Base-by-base conservation (phyloP, 192 early-diverging fungal genomes). In the Umbelopsis sp. region DNA sequence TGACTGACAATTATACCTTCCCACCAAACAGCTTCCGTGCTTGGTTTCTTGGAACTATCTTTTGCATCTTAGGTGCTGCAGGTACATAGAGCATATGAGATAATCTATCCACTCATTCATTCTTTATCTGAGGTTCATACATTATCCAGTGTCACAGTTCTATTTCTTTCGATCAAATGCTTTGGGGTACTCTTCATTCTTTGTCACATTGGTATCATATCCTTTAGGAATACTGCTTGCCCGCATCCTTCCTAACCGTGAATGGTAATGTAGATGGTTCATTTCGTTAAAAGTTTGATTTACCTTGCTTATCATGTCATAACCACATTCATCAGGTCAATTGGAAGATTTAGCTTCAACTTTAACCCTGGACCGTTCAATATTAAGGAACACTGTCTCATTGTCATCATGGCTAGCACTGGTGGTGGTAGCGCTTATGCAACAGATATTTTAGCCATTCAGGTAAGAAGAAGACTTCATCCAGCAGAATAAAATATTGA, bases 341-440 rank as follows among this genome's bases (percentile, higher is more conserved):
- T 62, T 5, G 56, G 56, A 11, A 62, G 17, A 62, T 62, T 29
- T 29, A 62, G 56, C 56, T 62, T 62, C 26, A 62, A 2, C 20
- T 54, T 86, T 4, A 86, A 85, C 12, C 83, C 84, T 0, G 84
- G 84, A 6, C 69, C 75, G 1, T 86, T 82, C 50, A 85, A 80
- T 56, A 71, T 72, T 8, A 86, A 86, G 32, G 84, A 86, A 29
- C 84, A 86, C 53, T 74, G 73, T 32, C 74, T 86, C 24, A 76
- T 82, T 31, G 71, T 71, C 32, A 77, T 86, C 14, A 78, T 82
- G 29, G 84, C 84, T 2, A 81, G 78, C 1, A 79, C 84, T 5
- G 84, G 79, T 20, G 74, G 73, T 21, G 77, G 66, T 38, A 54
- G 78, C n/a, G 83, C 81, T 11, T 74, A 79, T 62, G 81, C 71